A percentile compares a stretch with the other conserved stretches of the same genome.
These are phyloP conservation scores for Clarireedia hainanense DNA, from an alignment of 2,329 filamentous ascomycete species.

Conservation along the genomic window DNA sequence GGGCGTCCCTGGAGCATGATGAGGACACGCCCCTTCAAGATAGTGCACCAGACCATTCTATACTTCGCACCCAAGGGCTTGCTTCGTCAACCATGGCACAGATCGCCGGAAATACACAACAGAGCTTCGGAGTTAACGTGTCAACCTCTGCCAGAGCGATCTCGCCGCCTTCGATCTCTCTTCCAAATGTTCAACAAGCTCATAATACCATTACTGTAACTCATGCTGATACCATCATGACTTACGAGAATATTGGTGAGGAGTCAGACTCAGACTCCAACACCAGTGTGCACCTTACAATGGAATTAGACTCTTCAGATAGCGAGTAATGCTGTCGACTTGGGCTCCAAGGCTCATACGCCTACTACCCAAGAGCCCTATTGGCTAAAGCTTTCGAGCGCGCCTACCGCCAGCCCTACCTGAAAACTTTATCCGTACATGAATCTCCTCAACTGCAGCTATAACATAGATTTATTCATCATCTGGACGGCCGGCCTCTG, in stretches of 20 bases:
- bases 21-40: conserved; percentile 2
- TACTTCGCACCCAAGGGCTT: not conserved
- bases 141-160: not conserved
- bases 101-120: not conserved
- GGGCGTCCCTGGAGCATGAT: not conserved
- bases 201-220: not conserved
- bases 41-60: not conserved
- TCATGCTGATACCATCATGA: conserved; percentile 2
- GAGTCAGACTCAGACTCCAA: not conserved
- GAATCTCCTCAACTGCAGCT: too few species aligned
- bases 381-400: too few species aligned
- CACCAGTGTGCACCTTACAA: conserved; percentile 35
- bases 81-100: not conserved
- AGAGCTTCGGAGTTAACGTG: not conserved
- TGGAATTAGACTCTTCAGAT: conserved; percentile 25
- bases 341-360: too few species aligned
- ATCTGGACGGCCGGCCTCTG: too few species aligned
- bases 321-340: conserved; percentile 1
- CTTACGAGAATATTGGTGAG: not conserved
- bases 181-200: not conserved
- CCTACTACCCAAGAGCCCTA: too few species aligned
- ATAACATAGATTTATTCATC: too few species aligned
- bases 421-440: too few species aligned
- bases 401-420: too few species aligned
- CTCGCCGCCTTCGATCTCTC: not conserved